Percentiles rank a stretch among this genome's conserved stretches.
These are phyloP conservation scores for Hyaloperonospora arabidopsidis DNA, from an alignment of 352 stramenopile species.

Conservation along the genomic window DNA sequence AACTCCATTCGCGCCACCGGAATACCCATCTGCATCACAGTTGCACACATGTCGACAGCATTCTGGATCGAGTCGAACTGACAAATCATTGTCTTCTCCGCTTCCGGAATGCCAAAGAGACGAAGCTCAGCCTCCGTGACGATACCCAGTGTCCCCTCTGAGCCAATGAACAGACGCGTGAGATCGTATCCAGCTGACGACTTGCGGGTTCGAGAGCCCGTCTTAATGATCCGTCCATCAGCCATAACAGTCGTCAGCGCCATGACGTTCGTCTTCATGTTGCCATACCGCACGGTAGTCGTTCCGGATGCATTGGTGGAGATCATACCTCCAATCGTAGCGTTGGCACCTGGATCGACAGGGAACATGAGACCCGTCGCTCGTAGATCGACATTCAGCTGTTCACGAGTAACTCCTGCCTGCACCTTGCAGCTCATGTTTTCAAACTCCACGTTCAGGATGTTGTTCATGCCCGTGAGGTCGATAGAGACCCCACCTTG, in stretches of 20 bases:
- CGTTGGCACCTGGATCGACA: constrained; percentile 95
- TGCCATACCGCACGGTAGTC: constrained; percentile 89
- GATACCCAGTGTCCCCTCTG: constrained; percentile 91
- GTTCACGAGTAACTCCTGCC: constrained; percentile 89
- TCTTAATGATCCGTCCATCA: constrained; percentile 84
- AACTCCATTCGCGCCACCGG: constrained; percentile 82
- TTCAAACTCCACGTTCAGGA: constrained; percentile 57
- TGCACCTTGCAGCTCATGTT: constrained; percentile 90
- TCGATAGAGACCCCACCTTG: constrained; percentile 89
- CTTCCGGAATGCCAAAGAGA: constrained; percentile 88
- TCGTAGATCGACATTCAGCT: constrained; percentile 85
- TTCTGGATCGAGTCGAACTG: constrained; percentile 88
- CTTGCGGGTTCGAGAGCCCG: constrained; percentile 90
- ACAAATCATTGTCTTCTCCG: constrained; percentile 88
- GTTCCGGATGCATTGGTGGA: constrained; percentile 86
- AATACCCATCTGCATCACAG: constrained; percentile 85
- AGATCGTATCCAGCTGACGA: constrained; percentile 96
- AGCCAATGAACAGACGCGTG: constrained; percentile 90
- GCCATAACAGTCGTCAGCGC: constrained; percentile 88
- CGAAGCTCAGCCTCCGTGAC: constrained; percentile 93
- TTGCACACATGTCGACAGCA: constrained; percentile 75
- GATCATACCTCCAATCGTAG: constrained; percentile 94
- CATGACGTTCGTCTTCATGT: constrained; percentile 96
- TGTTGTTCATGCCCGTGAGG: constrained; percentile 75
- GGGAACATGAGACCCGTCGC: constrained; percentile 91